These are phyloP conservation scores for Pyrus bretschneideri DNA, from an alignment of 306 rosid genomes.

Conservation along the genomic window DNA sequence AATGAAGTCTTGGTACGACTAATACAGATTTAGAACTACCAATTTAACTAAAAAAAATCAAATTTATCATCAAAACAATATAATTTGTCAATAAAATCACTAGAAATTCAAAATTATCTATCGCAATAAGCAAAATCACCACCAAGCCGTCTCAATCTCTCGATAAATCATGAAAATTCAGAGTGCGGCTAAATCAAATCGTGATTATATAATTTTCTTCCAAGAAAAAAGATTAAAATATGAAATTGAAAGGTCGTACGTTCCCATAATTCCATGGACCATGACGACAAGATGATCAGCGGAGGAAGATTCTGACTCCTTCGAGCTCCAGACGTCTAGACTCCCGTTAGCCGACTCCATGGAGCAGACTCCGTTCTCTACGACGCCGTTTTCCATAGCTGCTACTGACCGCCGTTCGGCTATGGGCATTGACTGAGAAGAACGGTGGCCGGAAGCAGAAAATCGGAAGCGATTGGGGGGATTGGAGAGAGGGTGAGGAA, in stretches of 20 bases:
- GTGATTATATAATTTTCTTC: background rate
- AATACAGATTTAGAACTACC: background rate
- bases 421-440: background rate
- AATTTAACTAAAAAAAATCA: background rate
- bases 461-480: conserved; percentile 9
- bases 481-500: background rate
- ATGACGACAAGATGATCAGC: conserved; percentile 87
- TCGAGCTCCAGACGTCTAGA: conserved; percentile 71
- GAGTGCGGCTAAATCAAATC: background rate
- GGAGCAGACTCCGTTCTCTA: conserved; percentile 47
- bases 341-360: conserved; percentile 57
- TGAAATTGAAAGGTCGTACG: conserved; percentile 30
- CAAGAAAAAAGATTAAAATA: background rate
- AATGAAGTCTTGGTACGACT: background rate
- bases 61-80: background rate
- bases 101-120: background rate
- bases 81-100: background rate
- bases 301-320: conserved; percentile 58
- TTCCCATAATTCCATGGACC: conserved; percentile 95
- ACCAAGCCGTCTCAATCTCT: background rate
- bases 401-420: background rate
- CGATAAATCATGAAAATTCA: background rate
- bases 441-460: background rate
- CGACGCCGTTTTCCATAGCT: conserved; percentile 48
- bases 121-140: background rate